phyloP scores from a whole-genome alignment of 805 yeast genomes.

The Cyberlindnera xishuangbannaensis region DNA sequence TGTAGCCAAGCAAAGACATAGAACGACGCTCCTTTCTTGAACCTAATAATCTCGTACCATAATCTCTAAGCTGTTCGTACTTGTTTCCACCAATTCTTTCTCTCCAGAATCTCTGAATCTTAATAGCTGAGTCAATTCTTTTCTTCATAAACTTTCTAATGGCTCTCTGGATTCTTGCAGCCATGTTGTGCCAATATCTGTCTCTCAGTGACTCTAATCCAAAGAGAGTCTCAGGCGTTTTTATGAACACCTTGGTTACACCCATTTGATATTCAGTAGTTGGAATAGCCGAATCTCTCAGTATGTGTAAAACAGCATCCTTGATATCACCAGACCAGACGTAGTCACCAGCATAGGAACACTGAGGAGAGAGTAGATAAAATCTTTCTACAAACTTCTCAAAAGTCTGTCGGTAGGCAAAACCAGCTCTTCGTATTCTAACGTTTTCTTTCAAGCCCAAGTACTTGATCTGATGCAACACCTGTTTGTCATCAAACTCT shows the following conservation, averaged over 20 bases:
- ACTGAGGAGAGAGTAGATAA: conserved; percentile 76
- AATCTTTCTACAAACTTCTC: conserved; percentile 95
- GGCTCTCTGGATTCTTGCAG: conserved; percentile 94
- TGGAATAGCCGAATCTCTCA: conserved; percentile 65
- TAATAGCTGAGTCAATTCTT: conserved; percentile 80
- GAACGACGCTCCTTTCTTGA: conserved; percentile 86
- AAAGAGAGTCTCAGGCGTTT: conserved; percentile 93
- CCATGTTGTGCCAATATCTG: conserved; percentile 97
- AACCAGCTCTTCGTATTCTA: conserved; percentile 96
- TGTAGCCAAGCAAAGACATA: conserved; percentile 77
- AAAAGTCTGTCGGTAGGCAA: conserved; percentile 94
- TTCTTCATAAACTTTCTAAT: conserved; percentile 81
- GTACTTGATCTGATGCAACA: conserved; percentile 91
- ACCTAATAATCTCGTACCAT: conserved; percentile 65
- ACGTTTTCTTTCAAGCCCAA: conserved; percentile 96
- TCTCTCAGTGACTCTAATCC: conserved; percentile 96
- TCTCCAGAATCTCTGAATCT: conserved; percentile 79
- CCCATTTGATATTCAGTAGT: conserved; percentile 84
- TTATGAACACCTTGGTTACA: conserved; percentile 85
- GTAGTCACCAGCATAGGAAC: conserved; percentile 87
- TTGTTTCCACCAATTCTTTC: conserved; percentile 75
- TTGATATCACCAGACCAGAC: conserved; percentile 58
- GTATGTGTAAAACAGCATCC: conserved; percentile 47
- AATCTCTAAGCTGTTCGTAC: conserved; percentile 78
- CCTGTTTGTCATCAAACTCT: conserved; percentile 85